phyloP scores from a whole-genome alignment of 345 rosid species.

The Pistacia atlantica region DNA sequence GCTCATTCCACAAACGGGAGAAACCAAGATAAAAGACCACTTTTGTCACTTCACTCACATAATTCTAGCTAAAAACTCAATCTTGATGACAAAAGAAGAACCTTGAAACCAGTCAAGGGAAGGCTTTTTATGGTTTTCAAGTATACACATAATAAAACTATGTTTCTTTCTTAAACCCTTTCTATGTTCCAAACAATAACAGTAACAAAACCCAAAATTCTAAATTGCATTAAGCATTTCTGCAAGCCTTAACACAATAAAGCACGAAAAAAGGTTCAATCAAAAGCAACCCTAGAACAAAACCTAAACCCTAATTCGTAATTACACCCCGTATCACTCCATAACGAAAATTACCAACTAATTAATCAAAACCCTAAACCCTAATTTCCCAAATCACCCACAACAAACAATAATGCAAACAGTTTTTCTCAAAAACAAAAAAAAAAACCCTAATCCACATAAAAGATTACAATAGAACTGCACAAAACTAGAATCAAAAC shows the following conservation, averaged over 20 bases:
- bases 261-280: neutral
- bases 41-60: neutral
- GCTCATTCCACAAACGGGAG: neutral
- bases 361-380: constrained; percentile 33
- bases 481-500: neutral
- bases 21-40: neutral
- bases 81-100: neutral
- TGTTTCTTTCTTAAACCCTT: neutral
- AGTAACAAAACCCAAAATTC: neutral
- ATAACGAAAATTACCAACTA: neutral
- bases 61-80: neutral
- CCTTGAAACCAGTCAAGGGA: neutral
- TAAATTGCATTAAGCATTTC: neutral
- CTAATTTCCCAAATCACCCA: constrained; percentile 9
- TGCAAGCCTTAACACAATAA: neutral
- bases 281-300: neutral
- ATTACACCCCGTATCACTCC: neutral
- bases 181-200: neutral
- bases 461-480: neutral
- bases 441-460: constrained; percentile 13
- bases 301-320: neutral
- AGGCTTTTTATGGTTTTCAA: too few relatives aligned
- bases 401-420: neutral
- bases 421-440: neutral
- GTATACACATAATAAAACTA: too few relatives aligned